Conservation (phyloP, 495 filamentous ascomycete species). For the Annulohypoxylon nitens region DNA sequence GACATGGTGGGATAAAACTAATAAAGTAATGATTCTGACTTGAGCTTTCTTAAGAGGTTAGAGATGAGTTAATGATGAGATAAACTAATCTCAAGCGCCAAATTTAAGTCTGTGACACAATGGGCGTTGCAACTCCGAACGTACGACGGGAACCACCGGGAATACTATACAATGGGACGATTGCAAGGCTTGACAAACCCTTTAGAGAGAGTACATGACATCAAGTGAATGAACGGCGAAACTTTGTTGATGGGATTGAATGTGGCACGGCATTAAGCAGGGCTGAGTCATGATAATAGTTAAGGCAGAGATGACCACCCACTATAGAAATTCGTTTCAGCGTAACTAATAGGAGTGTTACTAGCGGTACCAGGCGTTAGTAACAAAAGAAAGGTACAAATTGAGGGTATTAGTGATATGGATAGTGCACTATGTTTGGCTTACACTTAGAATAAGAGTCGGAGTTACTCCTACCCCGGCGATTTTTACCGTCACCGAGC, state of each 20-base stretch:
- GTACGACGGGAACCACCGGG: background rate
- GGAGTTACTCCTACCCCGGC: conserved; percentile 41
- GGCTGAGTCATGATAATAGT: conserved; percentile 27
- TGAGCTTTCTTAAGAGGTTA: background rate
- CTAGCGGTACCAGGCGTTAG: background rate
- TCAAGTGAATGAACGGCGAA: background rate
- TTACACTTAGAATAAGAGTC: conserved; percentile 16
- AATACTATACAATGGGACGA: background rate
- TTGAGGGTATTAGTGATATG: conserved; percentile 7
- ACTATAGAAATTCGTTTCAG: conserved; percentile 13
- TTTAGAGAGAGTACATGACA: background rate
- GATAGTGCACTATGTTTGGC: background rate
- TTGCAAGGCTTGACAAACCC: background rate
- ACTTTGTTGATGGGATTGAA: background rate
- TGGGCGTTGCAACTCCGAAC: conserved; percentile 2
- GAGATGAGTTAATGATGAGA: conserved; percentile 8
- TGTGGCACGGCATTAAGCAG: conserved; percentile 8
- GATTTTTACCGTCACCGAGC: conserved; percentile 38
- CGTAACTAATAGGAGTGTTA: background rate
- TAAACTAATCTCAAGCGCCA: conserved; percentile 9
- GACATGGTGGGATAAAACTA: conserved; percentile 23
- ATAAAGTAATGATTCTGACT: conserved; percentile 12
- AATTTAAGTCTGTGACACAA: conserved; percentile 24
- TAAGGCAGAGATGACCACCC: conserved; percentile 13
- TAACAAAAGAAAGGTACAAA: background rate